Evolutionary conservation across 2,329 filamentous ascomycete species (phyloP).

Genomic region (Ceratocystis eucalypticola): DNA sequence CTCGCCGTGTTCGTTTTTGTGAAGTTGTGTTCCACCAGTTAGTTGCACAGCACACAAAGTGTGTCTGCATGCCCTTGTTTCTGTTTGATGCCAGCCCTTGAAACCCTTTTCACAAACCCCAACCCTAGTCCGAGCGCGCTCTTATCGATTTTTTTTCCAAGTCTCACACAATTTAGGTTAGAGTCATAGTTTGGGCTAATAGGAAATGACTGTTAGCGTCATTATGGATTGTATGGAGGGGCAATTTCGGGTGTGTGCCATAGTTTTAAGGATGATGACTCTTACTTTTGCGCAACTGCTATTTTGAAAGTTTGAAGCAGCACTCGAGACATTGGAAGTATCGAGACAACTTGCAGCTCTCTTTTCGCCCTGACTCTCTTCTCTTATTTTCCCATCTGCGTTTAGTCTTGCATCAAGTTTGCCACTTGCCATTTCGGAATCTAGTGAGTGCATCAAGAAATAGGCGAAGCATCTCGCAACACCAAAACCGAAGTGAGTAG

Average conservation of each 20-base stretch:
- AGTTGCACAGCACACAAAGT: too few species aligned
- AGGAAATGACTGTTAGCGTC: background rate
- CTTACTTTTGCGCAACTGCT: background rate
- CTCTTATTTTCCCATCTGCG: background rate
- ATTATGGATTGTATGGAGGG: background rate
- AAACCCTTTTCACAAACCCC: too few species aligned
- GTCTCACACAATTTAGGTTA: background rate
- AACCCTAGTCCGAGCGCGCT: too few species aligned
- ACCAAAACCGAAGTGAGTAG: background rate
- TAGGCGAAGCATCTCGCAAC: background rate
- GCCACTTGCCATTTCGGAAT: background rate
- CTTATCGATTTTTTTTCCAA: too few species aligned
- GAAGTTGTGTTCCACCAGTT: too few species aligned
- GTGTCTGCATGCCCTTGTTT: too few species aligned
- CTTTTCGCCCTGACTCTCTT: background rate
- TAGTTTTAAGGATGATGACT: background rate
- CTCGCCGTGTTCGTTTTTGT: too few species aligned
- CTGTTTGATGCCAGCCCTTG: too few species aligned
- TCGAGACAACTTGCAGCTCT: background rate
- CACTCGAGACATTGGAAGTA: background rate
- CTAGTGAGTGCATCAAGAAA: background rate
- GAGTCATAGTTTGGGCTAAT: background rate
- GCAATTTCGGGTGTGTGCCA: background rate
- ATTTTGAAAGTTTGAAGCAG: background rate
- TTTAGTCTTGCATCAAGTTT: background rate